Evolutionary conservation across 352 stramenopile genomes (phyloP), one percentile per base, ranked within the genome.

Genomic region (Thraustochytrium striatum): DNA sequence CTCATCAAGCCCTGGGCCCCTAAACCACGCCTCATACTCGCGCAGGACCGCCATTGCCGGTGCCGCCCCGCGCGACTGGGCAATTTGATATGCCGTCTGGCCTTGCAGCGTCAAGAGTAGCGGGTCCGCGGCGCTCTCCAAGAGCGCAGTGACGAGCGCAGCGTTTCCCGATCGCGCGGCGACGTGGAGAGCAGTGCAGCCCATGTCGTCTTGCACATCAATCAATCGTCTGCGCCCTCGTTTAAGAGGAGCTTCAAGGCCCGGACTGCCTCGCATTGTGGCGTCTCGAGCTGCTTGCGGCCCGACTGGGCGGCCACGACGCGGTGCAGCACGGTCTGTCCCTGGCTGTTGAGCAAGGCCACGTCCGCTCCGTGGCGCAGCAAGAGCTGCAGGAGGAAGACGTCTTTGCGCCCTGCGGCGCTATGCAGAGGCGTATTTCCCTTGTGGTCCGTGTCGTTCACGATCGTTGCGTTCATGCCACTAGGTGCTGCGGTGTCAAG

Each of bases 101-200:
- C 69, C 69, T 11, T 50, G 30, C 3, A 13, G 28, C 36, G 85
- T 84, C 13, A 32, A 2, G 11, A 78, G 50, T 5, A 30, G 7
- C 7, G 81, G 47, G 55, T 87, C 61, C 25, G 85, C 85, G 16
- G 85, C 85, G 16, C 82, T 85, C 68, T 84, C 82, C 35, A 88
- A 65, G 33, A 88, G 75, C 35, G 86, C 72, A 19, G 72, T n/a
- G 7, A 82, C 84, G 47, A 82, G 82, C n/a, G 78, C 57, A 21
- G 82, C 28, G 19, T 84, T 75, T 25, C 85, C 85, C 9, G 57
- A 47, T 50, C 58, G 78, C 16, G 72, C 78, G 30, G 85, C 85
- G 47, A 81, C 57, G 55, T 88, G 85, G 57, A 88, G 44, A 32
- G 82, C 32, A 19, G 82, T 82, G 30, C 86, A 75, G 2, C 84